phyloP scores from a whole-genome alignment of 192 early-diverging fungal genomes.

The Coemansia sp. region DNA sequence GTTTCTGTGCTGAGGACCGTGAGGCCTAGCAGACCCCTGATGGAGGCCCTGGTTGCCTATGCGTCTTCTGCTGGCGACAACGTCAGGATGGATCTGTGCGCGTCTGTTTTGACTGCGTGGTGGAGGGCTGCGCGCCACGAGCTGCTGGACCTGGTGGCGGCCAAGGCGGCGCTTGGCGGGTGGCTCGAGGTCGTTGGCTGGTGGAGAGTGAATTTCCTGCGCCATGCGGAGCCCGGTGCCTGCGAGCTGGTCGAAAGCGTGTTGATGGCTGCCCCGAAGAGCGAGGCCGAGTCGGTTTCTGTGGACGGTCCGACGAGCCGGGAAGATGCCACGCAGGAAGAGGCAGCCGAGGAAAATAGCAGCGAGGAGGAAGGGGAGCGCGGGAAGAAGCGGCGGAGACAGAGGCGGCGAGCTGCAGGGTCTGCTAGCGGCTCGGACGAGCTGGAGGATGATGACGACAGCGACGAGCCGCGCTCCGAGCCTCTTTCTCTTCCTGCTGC shows the following conservation, averaged over 20 bases:
- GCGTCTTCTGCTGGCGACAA: not conserved
- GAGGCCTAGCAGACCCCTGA: conserved; percentile 14
- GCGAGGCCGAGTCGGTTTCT: too few species aligned
- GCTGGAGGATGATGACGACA: too few species aligned
- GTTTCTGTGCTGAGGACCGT: conserved; percentile 46
- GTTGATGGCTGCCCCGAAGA: not conserved
- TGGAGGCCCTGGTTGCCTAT: conserved; percentile 7
- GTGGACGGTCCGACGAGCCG: too few species aligned
- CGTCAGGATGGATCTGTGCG: conserved; percentile 13
- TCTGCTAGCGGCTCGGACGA: too few species aligned
- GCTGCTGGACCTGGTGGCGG: not conserved
- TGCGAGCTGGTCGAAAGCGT: not conserved
- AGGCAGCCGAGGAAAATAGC: too few species aligned
- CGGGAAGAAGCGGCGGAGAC: too few species aligned
- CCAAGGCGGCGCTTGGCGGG: not conserved
- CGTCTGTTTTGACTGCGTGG: conserved; percentile 18
- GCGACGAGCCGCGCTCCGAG: too few species aligned
- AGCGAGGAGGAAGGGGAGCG: too few species aligned
- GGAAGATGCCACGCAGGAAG: too few species aligned
- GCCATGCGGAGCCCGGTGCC: not conserved
- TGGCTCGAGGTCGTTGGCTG: not conserved
- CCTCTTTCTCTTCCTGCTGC: too few species aligned
- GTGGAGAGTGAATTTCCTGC: not conserved
- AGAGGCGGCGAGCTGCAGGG: too few species aligned
- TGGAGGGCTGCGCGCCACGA: conserved; percentile 36